Evolutionary conservation across 495 filamentous ascomycete species (phyloP).

Genomic region (Jackrogersella multiformis): DNA sequence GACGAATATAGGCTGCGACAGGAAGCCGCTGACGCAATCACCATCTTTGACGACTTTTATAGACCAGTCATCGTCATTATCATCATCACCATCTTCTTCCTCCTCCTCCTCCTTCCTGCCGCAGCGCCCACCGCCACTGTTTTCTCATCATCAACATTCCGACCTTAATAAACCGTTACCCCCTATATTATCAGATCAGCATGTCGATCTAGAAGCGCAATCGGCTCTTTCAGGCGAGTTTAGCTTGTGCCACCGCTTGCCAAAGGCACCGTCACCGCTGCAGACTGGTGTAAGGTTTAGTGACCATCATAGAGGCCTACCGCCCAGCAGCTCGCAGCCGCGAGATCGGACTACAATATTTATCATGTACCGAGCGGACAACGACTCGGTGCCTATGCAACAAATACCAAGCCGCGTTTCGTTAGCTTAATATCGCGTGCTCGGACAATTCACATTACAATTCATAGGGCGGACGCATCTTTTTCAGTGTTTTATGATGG

Average conservation of each 20-base stretch:
- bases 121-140: background rate
- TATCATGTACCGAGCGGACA: constrained; percentile 34
- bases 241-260: background rate
- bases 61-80: constrained; percentile 24
- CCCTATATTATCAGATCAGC: constrained; percentile 11
- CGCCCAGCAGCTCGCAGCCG: background rate
- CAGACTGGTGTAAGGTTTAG: constrained; percentile 9
- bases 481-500: background rate
- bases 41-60: constrained; percentile 36
- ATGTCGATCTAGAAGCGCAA: constrained; percentile 1
- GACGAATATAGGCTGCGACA: constrained; percentile 11
- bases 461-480: background rate
- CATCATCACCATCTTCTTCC: too few relatives aligned
- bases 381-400: constrained; percentile 1
- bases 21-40: constrained; percentile 12
- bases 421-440: background rate
- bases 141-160: background rate
- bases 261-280: background rate
- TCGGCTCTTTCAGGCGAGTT: background rate
- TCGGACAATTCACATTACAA: background rate
- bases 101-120: constrained; percentile 17
- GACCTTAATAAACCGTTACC: constrained; percentile 38
- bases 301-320: constrained; percentile 3
- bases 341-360: constrained; percentile 34
- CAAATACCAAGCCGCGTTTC: constrained; percentile 7